Base-by-base conservation (phyloP, 2,329 filamentous ascomycete genomes). In the Epicoccum nigrum region DNA sequence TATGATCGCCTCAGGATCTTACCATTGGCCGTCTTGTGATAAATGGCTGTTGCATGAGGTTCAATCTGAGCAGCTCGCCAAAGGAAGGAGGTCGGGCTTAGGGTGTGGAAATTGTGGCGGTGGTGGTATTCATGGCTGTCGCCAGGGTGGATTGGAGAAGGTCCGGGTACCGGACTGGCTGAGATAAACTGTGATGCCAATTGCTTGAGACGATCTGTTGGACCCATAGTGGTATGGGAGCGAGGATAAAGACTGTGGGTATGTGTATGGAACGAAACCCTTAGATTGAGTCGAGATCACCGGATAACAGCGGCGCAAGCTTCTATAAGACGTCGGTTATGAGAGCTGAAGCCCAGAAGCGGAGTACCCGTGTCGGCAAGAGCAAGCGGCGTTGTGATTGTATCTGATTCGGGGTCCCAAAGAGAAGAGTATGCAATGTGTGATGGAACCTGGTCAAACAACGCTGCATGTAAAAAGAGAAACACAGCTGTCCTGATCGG, bases 41-140 rank as follows among this genome's bases (percentile, higher is more conserved):
- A 87, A 67, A 97, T 89, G 28, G 92, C 93, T 60, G 87, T 59
- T 65, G 84, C 83, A 67, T 92, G 79, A 5, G 93, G 93, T 74
- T 97, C 93, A 65, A 97, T 94, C 37, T 84, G 80, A 6, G 92
- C 92, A 15, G 93, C 92, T 45, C 93, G 87, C 59, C 90, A 88
- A 17, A 96, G 79, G 71, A 96, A 97, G 73, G 86, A 87, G 2
- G 92, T 96, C 0, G 93, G 93, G 1, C 90, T 92, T 23, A 97
- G 84, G 13, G 87, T 85, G 74, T 93, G 89, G 65, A 89, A 82
- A 72, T 91, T 85, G 66, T 78, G 79, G 51, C 64, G 73, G 58
- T 78, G 79, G 54, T 78, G 75, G 49, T 72, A 74, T 37, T 70
- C 65, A 58, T 72, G 68, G 40, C 65, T 71, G 44, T 72, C 67